Evolutionary conservation across 768 basidiomycete genomes (phyloP).

Genomic region (Piloderma croceum): DNA sequence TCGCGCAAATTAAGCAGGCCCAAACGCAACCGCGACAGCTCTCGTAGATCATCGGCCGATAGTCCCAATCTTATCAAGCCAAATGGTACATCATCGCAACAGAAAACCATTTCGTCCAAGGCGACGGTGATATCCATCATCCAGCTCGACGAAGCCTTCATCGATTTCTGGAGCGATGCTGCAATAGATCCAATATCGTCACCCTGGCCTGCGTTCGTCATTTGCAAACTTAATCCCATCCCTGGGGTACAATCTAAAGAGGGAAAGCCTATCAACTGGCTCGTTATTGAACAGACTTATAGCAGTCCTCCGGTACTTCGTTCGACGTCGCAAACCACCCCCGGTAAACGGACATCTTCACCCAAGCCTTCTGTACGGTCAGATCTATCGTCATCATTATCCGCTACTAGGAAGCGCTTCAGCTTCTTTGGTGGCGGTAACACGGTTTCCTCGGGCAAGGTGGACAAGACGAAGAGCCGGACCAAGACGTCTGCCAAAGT

Average conservation of each 20-base stretch:
- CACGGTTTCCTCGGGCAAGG: conserved; percentile 22
- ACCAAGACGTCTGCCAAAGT: conserved; percentile 32
- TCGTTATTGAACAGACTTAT: conserved; percentile 64
- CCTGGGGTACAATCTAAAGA: neutral
- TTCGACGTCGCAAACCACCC: conserved; percentile 16
- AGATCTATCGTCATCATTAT: conserved; percentile 40
- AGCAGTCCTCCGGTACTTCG: conserved; percentile 31
- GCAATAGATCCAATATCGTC: conserved; percentile 61
- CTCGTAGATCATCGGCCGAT: conserved; percentile 22
- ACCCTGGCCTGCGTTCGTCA: conserved; percentile 62
- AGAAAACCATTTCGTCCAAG: conserved; percentile 24
- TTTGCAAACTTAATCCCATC: conserved; percentile 58
- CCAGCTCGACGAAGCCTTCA: conserved; percentile 74
- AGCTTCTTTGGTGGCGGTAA: conserved; percentile 47
- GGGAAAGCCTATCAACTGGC: conserved; percentile 44
- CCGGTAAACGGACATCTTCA: conserved; percentile 25
- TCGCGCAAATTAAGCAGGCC: conserved; percentile 32
- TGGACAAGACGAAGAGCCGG: conserved; percentile 26
- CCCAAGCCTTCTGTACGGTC: conserved; percentile 44
- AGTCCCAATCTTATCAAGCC: conserved; percentile 17
- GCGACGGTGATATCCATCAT: conserved; percentile 41
- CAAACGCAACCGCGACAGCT: conserved; percentile 25
- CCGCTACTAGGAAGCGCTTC: conserved; percentile 55
- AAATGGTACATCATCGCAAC: conserved; percentile 13
- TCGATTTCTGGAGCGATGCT: conserved; percentile 79